Evolutionary conservation across 2,329 filamentous ascomycete genomes (phyloP), one percentile per base, ranked within the genome.

Genomic region (Ceratocystis cubensis): DNA sequence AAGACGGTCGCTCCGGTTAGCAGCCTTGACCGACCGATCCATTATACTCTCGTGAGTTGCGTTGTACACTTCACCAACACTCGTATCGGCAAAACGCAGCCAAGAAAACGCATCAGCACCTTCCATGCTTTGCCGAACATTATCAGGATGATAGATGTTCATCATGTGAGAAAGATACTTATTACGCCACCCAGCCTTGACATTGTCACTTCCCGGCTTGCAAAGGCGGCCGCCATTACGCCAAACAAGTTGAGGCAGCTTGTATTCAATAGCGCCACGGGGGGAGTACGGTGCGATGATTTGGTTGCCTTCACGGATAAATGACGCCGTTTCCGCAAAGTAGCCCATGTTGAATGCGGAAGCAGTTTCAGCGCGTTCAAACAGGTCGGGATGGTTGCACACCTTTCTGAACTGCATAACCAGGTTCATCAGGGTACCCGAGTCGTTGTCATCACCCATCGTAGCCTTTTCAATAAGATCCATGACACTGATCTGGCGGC

Each of bases 401-500:
- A 99, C 94, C 78, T 99, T 99, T 72, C 94, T 86, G 83, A 99
- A 99, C 77, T 99, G 94, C 94, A 99, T 99, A 70, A 99, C 94
- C 70, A 99, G 81, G 76, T 99, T 99, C 94, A 99, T 97, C 72
- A 99, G 78, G 1, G 93, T 97, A 50, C 93, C 92, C 45, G 90
- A 96, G 74, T 97, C 94, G 72, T 93, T 87, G 63, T 97, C 94
- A 72, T 96, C 92, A 45, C 94, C 94, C 71, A 94, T 83, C 1
- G 93, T 93, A 1, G 91, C 91, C 81, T 96, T 97, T 76, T 99
- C 94, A 66, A 99, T 95, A 20, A 99, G 85, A 74, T 99, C 94
- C 86, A 97, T 94, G 71, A 99, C 91, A 76, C 91, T 97, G 77
- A 99, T 96, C 77, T 96, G 94, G 78, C 96, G 96, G 63, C 94